Conservation (phyloP, 163 green algal genomes). For the Volvox carteri region DNA sequence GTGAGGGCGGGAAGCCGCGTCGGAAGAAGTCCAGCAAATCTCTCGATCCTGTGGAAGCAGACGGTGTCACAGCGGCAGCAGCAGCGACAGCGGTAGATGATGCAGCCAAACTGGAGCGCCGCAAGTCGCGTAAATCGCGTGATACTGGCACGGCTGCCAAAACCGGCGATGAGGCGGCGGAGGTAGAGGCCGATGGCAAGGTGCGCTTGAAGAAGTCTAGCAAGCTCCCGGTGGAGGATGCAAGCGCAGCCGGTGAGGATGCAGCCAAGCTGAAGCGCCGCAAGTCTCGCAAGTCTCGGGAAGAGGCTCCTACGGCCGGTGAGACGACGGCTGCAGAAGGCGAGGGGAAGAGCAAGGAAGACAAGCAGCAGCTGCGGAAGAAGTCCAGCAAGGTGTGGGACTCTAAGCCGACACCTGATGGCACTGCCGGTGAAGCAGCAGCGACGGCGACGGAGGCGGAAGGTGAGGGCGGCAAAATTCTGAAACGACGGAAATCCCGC, state of each 20-base stretch:
- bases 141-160: background rate
- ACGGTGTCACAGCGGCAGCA: background rate
- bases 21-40: constrained; percentile 9
- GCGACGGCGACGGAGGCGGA: too few species aligned
- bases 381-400: background rate
- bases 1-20: background rate
- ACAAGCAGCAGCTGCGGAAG: background rate
- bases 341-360: background rate
- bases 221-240: too few species aligned
- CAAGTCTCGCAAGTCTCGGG: constrained; percentile 16
- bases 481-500: background rate
- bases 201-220: background rate
- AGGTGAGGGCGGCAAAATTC: background rate
- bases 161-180: background rate
- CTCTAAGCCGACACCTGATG: too few species aligned
- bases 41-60: background rate
- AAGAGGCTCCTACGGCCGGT: background rate
- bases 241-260: background rate
- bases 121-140: constrained; percentile 14
- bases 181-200: background rate
- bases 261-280: background rate
- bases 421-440: too few species aligned
- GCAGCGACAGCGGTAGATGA: background rate
- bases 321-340: background rate
- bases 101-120: background rate